Percentiles rank a stretch among this genome's conserved stretches.
Conservation (phyloP, 495 filamentous ascomycete genomes). For the Sphaerosporella brunnea region DNA sequence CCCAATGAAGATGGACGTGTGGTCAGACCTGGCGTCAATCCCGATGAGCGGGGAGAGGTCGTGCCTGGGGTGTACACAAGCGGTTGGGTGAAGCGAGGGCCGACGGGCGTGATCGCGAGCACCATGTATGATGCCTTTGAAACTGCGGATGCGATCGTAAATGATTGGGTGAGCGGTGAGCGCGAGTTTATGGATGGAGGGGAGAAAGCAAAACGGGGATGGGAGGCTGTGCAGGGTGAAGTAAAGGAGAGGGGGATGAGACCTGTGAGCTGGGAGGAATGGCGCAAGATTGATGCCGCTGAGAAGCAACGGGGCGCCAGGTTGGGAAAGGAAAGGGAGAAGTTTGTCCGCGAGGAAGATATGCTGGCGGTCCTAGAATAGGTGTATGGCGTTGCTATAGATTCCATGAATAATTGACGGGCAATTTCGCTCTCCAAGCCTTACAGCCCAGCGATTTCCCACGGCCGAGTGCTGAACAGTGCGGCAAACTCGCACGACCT, state of each 20-base stretch:
- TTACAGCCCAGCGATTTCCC: no score
- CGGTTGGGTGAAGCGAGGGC: constrained; percentile 91
- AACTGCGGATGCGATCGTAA: constrained; percentile 61
- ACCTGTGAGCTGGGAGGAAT: constrained; percentile 63
- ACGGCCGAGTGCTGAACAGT: no score
- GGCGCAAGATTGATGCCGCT: constrained; percentile 64
- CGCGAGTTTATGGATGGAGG: constrained; percentile 16
- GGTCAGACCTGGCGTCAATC: constrained; percentile 25
- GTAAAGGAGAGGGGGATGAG: constrained; percentile 35
- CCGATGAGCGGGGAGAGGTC: neutral
- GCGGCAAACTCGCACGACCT: no score
- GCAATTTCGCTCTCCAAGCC: no score
- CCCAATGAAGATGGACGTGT: constrained; percentile 76
- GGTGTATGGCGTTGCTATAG: no score
- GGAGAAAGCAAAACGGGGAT: constrained; percentile 39
- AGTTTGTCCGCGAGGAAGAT: constrained; percentile 56
- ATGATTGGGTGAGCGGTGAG: constrained; percentile 41
- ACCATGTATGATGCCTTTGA: constrained; percentile 92
- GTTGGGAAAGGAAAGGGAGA: constrained; percentile 66
- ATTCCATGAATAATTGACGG: no score
- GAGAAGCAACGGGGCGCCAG: constrained; percentile 50
- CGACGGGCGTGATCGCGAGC: constrained; percentile 85
- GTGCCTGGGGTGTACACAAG: constrained; percentile 80
- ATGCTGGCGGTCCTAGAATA: constrained; percentile 55
- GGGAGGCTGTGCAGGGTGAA: constrained; percentile 51